phyloP scores from a whole-genome alignment of 495 filamentous ascomycete genomes.

The Xylaria curta region DNA sequence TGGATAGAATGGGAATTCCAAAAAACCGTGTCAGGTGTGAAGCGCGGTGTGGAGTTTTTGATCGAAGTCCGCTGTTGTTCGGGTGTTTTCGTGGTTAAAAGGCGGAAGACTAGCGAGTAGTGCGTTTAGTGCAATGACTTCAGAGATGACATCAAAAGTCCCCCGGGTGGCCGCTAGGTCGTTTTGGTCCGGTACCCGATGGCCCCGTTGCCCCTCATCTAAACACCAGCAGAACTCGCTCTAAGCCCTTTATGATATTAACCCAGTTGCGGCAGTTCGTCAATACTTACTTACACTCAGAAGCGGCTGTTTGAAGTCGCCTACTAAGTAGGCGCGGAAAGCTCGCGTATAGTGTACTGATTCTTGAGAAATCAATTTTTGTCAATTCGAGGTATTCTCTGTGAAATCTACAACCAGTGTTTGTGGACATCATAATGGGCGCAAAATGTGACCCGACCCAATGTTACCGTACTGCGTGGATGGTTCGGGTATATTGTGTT shows the following conservation, averaged over 20 bases:
- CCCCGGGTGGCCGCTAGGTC: constrained; percentile 8
- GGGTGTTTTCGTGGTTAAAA: constrained; percentile 1
- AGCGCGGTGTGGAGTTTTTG: constrained; percentile 15
- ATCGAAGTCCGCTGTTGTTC: background rate
- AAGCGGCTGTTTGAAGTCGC: background rate
- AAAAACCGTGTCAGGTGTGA: constrained; percentile 5
- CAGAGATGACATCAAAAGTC: constrained; percentile 19
- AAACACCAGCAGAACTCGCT: background rate
- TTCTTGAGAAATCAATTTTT: background rate
- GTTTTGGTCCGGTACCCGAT: constrained; percentile 13
- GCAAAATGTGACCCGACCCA: background rate
- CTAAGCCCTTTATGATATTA: constrained; percentile 17
- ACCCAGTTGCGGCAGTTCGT: background rate
- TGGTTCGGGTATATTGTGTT: constrained; percentile 5
- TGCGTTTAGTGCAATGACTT: background rate
- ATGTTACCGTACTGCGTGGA: background rate
- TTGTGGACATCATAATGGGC: background rate
- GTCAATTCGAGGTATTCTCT: background rate
- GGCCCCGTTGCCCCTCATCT: background rate
- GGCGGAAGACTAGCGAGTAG: background rate
- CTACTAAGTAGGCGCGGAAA: background rate
- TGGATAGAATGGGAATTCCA: constrained; percentile 11
- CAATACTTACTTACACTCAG: background rate
- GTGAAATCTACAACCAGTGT: background rate
- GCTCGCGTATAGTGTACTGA: background rate